Conservation (phyloP, 2,329 filamentous ascomycete genomes). For the Diaporthe amygdali region DNA sequence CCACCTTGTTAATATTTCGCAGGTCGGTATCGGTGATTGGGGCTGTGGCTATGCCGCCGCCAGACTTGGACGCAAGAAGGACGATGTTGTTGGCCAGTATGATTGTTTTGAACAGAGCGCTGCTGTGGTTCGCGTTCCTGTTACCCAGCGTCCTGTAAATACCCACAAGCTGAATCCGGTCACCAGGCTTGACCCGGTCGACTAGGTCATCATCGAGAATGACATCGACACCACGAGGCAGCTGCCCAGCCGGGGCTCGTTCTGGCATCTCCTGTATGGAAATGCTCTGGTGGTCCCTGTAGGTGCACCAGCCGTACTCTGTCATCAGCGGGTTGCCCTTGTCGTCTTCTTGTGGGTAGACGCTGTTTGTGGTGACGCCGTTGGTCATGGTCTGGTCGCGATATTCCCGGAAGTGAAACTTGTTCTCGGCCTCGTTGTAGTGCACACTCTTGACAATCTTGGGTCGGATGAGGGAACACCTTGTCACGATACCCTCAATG, state of each 20-base stretch:
- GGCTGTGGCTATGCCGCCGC: constrained; percentile 89
- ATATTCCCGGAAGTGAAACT: constrained; percentile 90
- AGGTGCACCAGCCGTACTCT: constrained; percentile 95
- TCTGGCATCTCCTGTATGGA: constrained; percentile 99
- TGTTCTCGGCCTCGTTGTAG: constrained; percentile 85
- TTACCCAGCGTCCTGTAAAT: constrained; percentile 95
- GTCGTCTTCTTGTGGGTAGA: constrained; percentile 93
- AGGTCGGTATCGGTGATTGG: constrained; percentile 96
- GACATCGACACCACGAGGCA: constrained; percentile 94
- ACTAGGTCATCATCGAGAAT: constrained; percentile 97
- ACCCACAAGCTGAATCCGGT: constrained; percentile 95
- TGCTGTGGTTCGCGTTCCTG: constrained; percentile 87
- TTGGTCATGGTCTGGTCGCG: constrained; percentile 97
- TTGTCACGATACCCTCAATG: constrained; percentile 95
- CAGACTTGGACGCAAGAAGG: constrained; percentile 92
- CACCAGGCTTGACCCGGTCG: constrained; percentile 92
- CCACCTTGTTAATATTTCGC: constrained; percentile 96
- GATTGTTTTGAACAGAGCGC: constrained; percentile 92
- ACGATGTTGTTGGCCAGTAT: constrained; percentile 96
- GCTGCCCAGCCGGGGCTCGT: constrained; percentile 89
- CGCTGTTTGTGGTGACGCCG: constrained; percentile 84
- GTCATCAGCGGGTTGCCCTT: constrained; percentile 91
- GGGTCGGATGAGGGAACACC: constrained; percentile 91
- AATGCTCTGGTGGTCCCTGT: constrained; percentile 95
- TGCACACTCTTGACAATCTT: constrained; percentile 99